Percentiles rank a stretch among this genome's conserved stretches.
These are phyloP conservation scores for Scedosporium boydii DNA, from an alignment of 2,329 filamentous ascomycete species.

Conservation along the genomic window DNA sequence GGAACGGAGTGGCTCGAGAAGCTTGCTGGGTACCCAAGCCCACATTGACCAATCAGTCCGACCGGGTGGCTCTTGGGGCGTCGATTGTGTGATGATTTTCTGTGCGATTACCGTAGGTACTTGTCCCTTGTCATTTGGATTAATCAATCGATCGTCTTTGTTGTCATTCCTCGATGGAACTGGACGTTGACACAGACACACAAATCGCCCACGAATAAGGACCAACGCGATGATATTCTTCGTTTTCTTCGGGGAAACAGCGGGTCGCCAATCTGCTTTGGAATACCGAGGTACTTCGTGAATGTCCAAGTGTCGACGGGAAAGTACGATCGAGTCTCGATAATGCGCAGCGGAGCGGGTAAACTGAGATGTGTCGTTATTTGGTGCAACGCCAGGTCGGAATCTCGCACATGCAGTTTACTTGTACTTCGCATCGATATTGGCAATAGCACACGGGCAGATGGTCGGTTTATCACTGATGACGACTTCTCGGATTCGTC, in stretches of 20 bases:
- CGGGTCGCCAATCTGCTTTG: background rate
- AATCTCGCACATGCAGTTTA: too few relatives aligned
- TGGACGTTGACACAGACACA: background rate
- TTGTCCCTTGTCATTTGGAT: background rate
- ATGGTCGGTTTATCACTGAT: background rate
- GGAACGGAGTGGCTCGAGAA: slow-evolving; percentile 1
- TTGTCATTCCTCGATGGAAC: background rate
- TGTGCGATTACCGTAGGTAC: background rate
- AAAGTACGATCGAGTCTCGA: too few relatives aligned
- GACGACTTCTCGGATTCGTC: background rate
- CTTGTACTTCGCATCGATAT: too few relatives aligned
- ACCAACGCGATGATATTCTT: background rate
- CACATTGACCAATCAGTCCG: slow-evolving; percentile 4
- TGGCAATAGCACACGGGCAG: background rate
- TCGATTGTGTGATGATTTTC: background rate
- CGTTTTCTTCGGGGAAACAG: background rate
- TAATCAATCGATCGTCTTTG: background rate
- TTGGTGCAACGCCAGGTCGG: too few relatives aligned
- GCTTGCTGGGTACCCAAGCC: background rate
- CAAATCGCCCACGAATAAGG: too few relatives aligned
- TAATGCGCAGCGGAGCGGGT: too few relatives aligned
- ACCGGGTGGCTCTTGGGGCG: background rate
- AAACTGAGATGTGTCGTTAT: too few relatives aligned
- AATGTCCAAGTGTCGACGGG: too few relatives aligned
- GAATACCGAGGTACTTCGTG: too few relatives aligned